These are phyloP conservation scores for Candida sp. DNA, from an alignment of 1,139 yeast species.

Conservation along the genomic window DNA sequence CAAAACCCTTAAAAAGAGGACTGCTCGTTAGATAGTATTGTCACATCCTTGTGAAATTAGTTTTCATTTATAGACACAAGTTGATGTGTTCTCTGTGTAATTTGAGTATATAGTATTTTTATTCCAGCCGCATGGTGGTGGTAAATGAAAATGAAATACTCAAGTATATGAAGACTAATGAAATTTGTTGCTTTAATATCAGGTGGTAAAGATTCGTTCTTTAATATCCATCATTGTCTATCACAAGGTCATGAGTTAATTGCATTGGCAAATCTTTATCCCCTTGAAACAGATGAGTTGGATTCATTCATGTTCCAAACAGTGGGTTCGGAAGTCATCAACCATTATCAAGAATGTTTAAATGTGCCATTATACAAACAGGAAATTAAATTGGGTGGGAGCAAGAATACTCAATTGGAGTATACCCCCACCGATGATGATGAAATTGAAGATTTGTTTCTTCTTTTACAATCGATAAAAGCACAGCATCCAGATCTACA, in stretches of 20 bases:
- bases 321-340: constrained; percentile 86
- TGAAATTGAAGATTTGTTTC: constrained; percentile 80
- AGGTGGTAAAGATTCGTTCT: constrained; percentile 97
- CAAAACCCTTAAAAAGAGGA: no score
- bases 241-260: constrained; percentile 79
- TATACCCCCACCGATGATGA: constrained; percentile 64
- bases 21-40: no score
- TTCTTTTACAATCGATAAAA: constrained; percentile 46
- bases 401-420: constrained; percentile 66
- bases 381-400: constrained; percentile 55
- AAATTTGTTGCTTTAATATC: constrained; percentile 89
- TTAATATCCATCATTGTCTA: constrained; percentile 79
- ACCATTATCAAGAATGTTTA: constrained; percentile 62
- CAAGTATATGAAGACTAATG: constrained; percentile 39
- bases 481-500: constrained; percentile 65
- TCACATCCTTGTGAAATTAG: no score
- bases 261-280: constrained; percentile 84
- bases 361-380: constrained; percentile 78
- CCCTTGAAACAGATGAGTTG: constrained; percentile 60
- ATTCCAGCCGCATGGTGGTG: not conserved
- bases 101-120: no score
- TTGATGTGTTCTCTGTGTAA: no score
- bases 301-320: constrained; percentile 98
- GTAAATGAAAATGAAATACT: not conserved
- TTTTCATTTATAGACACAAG: no score